phyloP scores from a whole-genome alignment of 352 stramenopile species.

The Phytophthora uliginosa region DNA sequence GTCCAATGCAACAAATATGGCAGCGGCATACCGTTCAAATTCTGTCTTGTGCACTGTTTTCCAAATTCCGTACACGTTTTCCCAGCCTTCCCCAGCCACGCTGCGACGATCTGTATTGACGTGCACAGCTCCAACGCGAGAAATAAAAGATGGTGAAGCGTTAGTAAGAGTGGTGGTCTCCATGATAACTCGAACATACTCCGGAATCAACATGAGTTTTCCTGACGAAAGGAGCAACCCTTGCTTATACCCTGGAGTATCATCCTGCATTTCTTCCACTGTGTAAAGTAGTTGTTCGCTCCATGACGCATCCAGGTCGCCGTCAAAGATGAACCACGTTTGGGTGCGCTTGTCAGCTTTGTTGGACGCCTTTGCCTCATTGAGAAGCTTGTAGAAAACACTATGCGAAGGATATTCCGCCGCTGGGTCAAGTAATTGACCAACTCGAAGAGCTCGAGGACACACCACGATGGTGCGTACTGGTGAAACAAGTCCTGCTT shows the following conservation, averaged over 20 bases:
- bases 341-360: constrained; percentile 25
- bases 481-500: constrained; percentile 13
- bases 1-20: constrained; percentile 58
- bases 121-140: constrained; percentile 54
- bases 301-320: constrained; percentile 59
- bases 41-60: constrained; percentile 39
- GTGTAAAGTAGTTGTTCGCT: constrained; percentile 58
- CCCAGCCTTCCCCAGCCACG: constrained; percentile 29
- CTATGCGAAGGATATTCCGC: constrained; percentile 31
- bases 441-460: constrained; percentile 47
- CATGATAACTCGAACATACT: constrained; percentile 55
- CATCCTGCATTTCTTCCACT: constrained; percentile 29
- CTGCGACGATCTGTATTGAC: constrained; percentile 13
- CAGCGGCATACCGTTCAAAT: constrained; percentile 40
- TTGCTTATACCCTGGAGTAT: constrained; percentile 14
- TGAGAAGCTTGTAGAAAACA: constrained; percentile 51
- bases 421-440: constrained; percentile 41
- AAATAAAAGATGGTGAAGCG: constrained; percentile 65
- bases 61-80: constrained; percentile 55
- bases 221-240: constrained; percentile 49
- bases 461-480: constrained; percentile 50
- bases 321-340: constrained; percentile 80
- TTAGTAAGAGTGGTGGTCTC: constrained; percentile 61
- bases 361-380: constrained; percentile 52
- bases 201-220: constrained; percentile 50